Conservation (phyloP, 495 filamentous ascomycete genomes). For the Neurospora cerealis region DNA sequence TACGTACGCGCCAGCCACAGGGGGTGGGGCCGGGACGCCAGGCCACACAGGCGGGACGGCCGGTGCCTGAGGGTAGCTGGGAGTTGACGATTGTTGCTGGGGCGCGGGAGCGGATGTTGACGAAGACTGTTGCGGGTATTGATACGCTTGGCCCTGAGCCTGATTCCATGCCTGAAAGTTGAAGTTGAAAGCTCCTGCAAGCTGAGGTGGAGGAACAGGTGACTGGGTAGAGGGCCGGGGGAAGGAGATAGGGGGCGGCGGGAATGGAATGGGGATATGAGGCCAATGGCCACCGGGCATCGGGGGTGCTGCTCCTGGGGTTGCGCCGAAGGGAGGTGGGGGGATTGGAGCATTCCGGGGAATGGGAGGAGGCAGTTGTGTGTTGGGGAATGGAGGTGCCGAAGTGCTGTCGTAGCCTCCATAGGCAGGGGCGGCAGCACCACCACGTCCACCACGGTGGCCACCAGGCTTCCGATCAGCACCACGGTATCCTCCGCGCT, state of each 20-base stretch:
- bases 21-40: constrained; percentile 9
- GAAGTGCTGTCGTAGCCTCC: not conserved
- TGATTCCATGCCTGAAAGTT: constrained; percentile 13
- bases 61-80: constrained; percentile 1
- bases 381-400: constrained; percentile 1
- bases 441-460: constrained; percentile 3
- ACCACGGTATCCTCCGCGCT: constrained; percentile 30
- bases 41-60: constrained; percentile 2
- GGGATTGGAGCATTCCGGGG: constrained; percentile 8
- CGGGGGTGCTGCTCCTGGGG: not conserved
- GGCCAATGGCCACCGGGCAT: constrained; percentile 7
- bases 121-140: constrained; percentile 4
- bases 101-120: constrained; percentile 3
- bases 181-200: constrained; percentile 8
- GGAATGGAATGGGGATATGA: not conserved
- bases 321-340: constrained; percentile 6
- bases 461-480: constrained; percentile 25
- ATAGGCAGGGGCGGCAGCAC: constrained; percentile 2
- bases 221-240: constrained; percentile 3
- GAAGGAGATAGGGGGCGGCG: constrained; percentile 5
- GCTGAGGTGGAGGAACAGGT: constrained; percentile 1
- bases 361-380: constrained; percentile 1
- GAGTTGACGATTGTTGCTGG: not conserved
- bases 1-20: constrained; percentile 46
- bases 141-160: constrained; percentile 7